These are phyloP conservation scores for Cercophora scortea DNA, from an alignment of 495 filamentous ascomycete genomes.

Conservation along the genomic window DNA sequence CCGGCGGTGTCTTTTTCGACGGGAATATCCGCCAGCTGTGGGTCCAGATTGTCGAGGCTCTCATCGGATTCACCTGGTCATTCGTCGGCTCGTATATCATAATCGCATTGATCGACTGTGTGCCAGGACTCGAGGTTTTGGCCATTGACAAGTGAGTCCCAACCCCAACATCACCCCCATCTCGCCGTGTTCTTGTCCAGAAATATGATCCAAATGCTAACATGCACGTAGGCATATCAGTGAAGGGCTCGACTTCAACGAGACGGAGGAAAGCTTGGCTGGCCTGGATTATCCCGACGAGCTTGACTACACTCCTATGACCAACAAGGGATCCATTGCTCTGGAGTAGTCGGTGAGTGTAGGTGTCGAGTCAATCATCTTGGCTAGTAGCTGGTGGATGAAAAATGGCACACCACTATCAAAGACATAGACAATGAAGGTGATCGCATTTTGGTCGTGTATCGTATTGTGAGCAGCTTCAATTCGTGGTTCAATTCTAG, in stretches of 20 bases:
- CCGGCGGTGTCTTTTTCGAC: constrained; percentile 19
- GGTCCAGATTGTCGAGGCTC: constrained; percentile 19
- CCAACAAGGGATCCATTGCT: constrained; percentile 15
- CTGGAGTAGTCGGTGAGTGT: constrained; percentile 3
- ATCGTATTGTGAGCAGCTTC: background rate
- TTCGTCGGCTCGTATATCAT: constrained; percentile 19
- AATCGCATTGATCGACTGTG: constrained; percentile 19
- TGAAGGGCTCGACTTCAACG: constrained; percentile 19
- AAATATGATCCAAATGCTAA: constrained; percentile 1
- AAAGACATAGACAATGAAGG: background rate
- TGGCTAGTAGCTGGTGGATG: no score
- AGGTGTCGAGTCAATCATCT: no score
- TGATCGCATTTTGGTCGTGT: background rate
- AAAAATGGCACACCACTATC: background rate
- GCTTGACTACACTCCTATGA: constrained; percentile 14
- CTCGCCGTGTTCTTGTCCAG: background rate
- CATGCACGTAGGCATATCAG: constrained; percentile 13
- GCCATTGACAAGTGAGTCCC: constrained; percentile 19
- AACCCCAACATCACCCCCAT: background rate
- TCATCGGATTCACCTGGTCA: constrained; percentile 19
- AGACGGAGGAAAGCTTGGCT: constrained; percentile 17
- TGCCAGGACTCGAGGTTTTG: constrained; percentile 20
- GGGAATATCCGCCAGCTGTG: constrained; percentile 14
- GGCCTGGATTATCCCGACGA: constrained; percentile 18
- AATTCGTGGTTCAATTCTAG: background rate